These are phyloP conservation scores for Heliamphora ciliata DNA, from an alignment of 179 eudicot species.

Conservation along the genomic window DNA sequence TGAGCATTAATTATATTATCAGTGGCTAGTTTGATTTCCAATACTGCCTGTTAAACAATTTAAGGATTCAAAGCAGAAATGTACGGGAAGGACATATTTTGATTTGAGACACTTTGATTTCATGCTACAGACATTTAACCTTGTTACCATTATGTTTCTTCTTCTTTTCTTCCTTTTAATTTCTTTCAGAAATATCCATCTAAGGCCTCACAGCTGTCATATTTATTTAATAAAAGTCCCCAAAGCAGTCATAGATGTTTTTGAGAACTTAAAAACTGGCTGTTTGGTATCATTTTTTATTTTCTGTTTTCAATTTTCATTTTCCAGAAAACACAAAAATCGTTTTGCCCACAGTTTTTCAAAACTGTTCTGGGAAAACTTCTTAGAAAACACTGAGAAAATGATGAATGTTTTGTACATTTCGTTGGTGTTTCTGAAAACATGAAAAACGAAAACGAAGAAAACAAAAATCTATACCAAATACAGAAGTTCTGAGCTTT, in stretches of 20 bases:
- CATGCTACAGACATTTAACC: background rate
- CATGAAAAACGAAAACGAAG: too few species aligned
- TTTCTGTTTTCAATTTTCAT: too few species aligned
- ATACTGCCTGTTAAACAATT: background rate
- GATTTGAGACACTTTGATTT: background rate
- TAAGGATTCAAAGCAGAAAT: background rate
- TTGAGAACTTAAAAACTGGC: background rate
- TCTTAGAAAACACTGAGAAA: too few species aligned
- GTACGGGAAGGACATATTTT: background rate
- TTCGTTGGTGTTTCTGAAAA: too few species aligned
- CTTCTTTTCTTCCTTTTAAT: background rate
- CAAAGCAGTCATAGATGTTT: background rate
- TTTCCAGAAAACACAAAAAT: too few species aligned
- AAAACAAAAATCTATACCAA: too few species aligned
- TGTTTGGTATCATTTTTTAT: too few species aligned
- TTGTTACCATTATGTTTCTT: background rate
- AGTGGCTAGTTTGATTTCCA: background rate
- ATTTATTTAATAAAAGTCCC: background rate
- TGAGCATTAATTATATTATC: background rate
- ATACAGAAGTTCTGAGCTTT: background rate
- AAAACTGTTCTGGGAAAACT: too few species aligned
- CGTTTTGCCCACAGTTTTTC: too few species aligned
- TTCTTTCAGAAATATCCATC: background rate
- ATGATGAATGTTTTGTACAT: too few species aligned
- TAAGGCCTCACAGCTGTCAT: background rate